A percentile compares a stretch with the other conserved stretches of the same genome.
Evolutionary conservation across 164 flowering plant genomes (phyloP).

Genomic region (Sedum album): DNA sequence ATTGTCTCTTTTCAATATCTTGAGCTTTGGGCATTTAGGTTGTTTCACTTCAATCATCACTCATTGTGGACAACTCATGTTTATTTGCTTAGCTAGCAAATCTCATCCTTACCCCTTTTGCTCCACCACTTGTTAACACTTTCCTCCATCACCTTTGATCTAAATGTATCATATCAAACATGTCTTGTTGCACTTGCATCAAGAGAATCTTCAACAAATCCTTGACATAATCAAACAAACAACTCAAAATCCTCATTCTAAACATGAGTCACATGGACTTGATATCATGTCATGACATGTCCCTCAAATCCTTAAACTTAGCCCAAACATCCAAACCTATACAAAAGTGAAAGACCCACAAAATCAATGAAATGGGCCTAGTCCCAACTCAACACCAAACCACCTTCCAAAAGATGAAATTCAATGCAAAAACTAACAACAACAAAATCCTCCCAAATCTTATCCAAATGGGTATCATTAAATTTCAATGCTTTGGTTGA

Average conservation of each 20-base stretch:
- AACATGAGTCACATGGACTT: background rate
- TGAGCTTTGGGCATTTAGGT: background rate
- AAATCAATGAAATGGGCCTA: conserved; percentile 5
- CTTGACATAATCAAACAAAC: background rate
- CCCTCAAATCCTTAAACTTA: background rate
- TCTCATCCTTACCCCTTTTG: conserved; percentile 5
- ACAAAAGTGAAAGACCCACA: background rate
- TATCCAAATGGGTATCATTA: background rate
- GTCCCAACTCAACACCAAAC: background rate
- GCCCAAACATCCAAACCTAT: background rate
- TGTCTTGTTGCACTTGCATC: background rate
- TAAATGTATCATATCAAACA: background rate
- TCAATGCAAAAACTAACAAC: background rate
- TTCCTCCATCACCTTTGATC: background rate
- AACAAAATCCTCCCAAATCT: background rate
- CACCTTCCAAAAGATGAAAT: background rate
- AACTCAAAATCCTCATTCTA: background rate
- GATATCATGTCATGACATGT: background rate
- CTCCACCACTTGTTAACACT: conserved; percentile 1
- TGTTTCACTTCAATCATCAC: background rate
- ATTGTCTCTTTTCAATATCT: background rate
- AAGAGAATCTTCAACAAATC: background rate
- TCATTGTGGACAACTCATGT: background rate
- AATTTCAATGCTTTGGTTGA: conserved; percentile 1
- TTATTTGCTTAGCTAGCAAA: conserved; percentile 8